phyloP scores from a whole-genome alignment of 768 basidiomycete species.

The Termitomyces heimii region DNA sequence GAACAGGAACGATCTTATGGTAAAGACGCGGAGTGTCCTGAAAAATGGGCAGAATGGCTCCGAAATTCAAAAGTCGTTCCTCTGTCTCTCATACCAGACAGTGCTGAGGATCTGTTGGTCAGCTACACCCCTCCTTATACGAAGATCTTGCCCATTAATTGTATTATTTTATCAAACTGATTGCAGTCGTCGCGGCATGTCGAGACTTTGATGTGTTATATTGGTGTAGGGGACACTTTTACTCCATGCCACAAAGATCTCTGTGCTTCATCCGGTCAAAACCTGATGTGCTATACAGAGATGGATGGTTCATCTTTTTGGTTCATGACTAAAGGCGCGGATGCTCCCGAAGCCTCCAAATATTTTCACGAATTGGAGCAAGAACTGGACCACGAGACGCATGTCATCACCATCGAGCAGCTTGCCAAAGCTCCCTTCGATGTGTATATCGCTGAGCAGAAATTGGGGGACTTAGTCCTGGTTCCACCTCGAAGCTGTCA shows the following conservation, averaged over 20 bases:
- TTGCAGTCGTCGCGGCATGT: constrained; percentile 40
- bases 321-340: constrained; percentile 75
- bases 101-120: constrained; percentile 50
- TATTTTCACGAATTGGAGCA: constrained; percentile 54
- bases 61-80: constrained; percentile 43
- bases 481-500: constrained; percentile 80
- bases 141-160: neutral
- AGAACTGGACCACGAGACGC: constrained; percentile 71
- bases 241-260: constrained; percentile 84
- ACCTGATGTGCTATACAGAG: constrained; percentile 82
- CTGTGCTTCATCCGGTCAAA: constrained; percentile 81
- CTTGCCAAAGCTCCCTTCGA: constrained; percentile 60
- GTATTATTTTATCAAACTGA: neutral
- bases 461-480: constrained; percentile 70
- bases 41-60: constrained; percentile 61
- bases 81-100: constrained; percentile 41
- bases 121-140: constrained; percentile 14
- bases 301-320: constrained; percentile 69
- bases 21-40: constrained; percentile 71
- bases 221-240: constrained; percentile 77
- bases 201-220: constrained; percentile 82
- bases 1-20: constrained; percentile 65
- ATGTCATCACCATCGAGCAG: constrained; percentile 57
- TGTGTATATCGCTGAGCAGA: constrained; percentile 69
- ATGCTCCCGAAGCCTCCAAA: constrained; percentile 44